Percentiles rank a stretch among this genome's conserved stretches.
These are phyloP conservation scores for Hyaloscypha finlandica DNA, from an alignment of 495 filamentous ascomycete species.

Conservation along the genomic window DNA sequence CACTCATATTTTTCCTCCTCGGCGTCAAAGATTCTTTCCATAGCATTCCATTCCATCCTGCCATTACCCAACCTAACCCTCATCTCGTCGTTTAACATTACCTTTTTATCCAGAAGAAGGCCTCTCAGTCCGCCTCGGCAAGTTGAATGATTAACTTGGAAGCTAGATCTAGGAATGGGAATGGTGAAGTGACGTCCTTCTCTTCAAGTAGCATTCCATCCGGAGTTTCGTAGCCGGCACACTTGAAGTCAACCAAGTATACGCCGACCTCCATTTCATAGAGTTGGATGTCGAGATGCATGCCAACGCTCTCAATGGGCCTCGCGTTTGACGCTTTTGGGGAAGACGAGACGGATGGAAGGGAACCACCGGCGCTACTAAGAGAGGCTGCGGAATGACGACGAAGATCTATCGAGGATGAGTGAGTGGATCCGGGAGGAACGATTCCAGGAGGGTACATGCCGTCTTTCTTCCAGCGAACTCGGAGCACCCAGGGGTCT, in stretches of 20 bases:
- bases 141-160: constrained; percentile 74
- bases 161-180: constrained; percentile 77
- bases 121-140: constrained; percentile 60
- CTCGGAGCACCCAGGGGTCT: constrained; percentile 94
- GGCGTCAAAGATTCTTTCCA: background rate
- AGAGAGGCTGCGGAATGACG: constrained; percentile 37
- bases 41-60: background rate
- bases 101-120: background rate
- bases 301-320: constrained; percentile 63
- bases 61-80: background rate
- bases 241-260: constrained; percentile 98
- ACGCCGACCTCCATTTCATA: constrained; percentile 93
- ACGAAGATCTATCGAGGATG: constrained; percentile 33
- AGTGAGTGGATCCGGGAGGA: constrained; percentile 33
- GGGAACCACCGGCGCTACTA: constrained; percentile 36
- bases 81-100: background rate
- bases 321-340: constrained; percentile 25
- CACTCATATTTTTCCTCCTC: background rate
- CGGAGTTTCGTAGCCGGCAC: constrained; percentile 89
- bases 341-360: constrained; percentile 30
- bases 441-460: constrained; percentile 48
- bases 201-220: constrained; percentile 61
- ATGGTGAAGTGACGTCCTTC: constrained; percentile 74
- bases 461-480: constrained; percentile 80
- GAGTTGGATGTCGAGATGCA: constrained; percentile 94